A percentile compares a stretch with the other conserved stretches of the same genome.
Evolutionary conservation across 163 green algal genomes (phyloP).

Genomic region (Trebouxia gelatinosa): DNA sequence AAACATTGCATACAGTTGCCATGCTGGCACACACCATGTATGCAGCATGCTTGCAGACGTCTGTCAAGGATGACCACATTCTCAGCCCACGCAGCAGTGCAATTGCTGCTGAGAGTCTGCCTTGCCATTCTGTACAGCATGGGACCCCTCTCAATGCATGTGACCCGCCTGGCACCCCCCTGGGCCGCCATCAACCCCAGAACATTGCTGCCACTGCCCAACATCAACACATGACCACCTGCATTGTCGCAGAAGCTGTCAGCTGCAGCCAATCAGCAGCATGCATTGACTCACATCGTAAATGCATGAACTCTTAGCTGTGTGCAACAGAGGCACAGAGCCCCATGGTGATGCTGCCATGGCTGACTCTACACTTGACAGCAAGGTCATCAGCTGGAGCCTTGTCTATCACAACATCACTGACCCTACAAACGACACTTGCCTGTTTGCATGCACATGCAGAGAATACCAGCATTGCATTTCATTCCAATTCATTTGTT

Average conservation of each 20-base stretch:
- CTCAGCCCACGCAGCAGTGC: background rate
- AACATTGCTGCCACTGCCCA: constrained; percentile 50
- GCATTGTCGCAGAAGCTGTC: background rate
- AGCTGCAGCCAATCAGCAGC: background rate
- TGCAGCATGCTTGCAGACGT: constrained; percentile 34
- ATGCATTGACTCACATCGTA: background rate
- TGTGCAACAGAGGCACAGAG: too few relatives aligned
- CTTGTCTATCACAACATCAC: too few relatives aligned
- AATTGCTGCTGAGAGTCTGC: constrained; percentile 48
- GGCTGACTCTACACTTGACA: too few relatives aligned
- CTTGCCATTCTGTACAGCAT: constrained; percentile 68
- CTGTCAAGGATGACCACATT: constrained; percentile 44
- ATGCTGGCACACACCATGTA: too few relatives aligned
- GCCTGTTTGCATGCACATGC: too few relatives aligned
- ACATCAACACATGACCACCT: constrained; percentile 44
- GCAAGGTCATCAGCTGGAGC: too few relatives aligned
- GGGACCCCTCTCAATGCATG: constrained; percentile 44
- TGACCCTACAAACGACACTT: too few relatives aligned
- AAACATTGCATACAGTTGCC: too few relatives aligned
- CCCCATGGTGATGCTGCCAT: too few relatives aligned
- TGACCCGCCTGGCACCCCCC: constrained; percentile 39
- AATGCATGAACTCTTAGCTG: background rate
- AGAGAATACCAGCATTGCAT: too few relatives aligned
- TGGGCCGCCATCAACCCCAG: constrained; percentile 49
- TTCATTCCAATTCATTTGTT: too few relatives aligned